Conservation (phyloP, 768 basidiomycete genomes). For the Phaffia tasmanica region DNA sequence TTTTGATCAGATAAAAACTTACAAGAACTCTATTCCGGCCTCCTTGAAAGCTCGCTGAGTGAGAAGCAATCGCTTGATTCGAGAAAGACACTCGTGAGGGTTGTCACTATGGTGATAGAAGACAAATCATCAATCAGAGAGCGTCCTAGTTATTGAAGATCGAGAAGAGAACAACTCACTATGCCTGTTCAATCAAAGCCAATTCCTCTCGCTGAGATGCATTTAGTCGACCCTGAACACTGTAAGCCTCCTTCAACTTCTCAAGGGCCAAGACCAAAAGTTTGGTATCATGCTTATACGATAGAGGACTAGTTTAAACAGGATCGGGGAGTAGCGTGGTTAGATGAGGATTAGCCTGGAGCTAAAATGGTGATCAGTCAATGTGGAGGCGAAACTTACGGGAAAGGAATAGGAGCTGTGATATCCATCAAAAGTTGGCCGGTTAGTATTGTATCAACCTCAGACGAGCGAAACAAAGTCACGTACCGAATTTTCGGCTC, state of each 20-base stretch:
- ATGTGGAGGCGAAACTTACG: conserved; percentile 44
- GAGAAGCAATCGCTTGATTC: conserved; percentile 90
- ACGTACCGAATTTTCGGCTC: conserved; percentile 65
- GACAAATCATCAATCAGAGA: background rate
- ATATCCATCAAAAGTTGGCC: background rate
- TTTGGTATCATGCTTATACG: conserved; percentile 99
- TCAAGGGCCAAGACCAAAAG: conserved; percentile 90
- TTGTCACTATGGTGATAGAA: conserved; percentile 51
- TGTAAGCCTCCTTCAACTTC: conserved; percentile 97
- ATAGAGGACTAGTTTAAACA: conserved; percentile 54
- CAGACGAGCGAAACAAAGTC: background rate
- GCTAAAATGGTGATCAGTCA: background rate
- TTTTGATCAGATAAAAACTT: background rate
- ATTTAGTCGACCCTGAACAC: conserved; percentile 92
- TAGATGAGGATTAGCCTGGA: conserved; percentile 3
- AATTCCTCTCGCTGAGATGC: conserved; percentile 97
- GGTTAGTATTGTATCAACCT: conserved; percentile 1
- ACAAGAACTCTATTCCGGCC: conserved; percentile 59
- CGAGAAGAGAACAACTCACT: background rate
- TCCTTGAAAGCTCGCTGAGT: conserved; percentile 99
- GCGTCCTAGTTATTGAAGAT: background rate
- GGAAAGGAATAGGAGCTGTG: conserved; percentile 88
- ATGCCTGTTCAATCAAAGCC: conserved; percentile 95
- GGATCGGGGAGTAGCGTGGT: background rate
- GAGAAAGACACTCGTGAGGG: conserved; percentile 96